Base-by-base conservation (phyloP, 768 basidiomycete genomes). In the Tulasnella sp. region DNA sequence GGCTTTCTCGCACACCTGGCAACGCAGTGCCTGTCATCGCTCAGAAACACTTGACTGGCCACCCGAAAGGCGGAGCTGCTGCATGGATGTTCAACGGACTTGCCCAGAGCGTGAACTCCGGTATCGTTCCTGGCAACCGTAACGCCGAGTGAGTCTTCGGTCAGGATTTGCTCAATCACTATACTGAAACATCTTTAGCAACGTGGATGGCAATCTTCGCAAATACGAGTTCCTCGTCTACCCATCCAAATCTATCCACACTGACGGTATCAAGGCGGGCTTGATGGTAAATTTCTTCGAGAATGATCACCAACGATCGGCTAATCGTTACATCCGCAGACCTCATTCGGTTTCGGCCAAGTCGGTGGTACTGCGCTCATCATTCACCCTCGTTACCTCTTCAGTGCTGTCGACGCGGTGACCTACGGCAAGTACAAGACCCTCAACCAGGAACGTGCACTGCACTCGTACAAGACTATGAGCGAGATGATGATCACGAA, bases 31-130 rank as follows among this genome's bases (percentile, higher is more conserved):
- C 96, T 4, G 82, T 96, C 65, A 85, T 98, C 69, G 91, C 96
- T 2, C 96, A 98, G 71, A 99, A 99, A 78, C 90, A 86, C 69
- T 76, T 99, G 49, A 84, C 94, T 29, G 96, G 96, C 60, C 94
- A 99, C 68, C 84, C 94, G 9, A 99, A 99, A 76, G 96, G 96
- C 69, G 96, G 94, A 60, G 89, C 96, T n/a, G 94, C 94, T 54
- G 87, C 92, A 1, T 97, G 92, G 94, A 89, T 92, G 72, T 80
- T 96, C 77, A 84, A 82, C 64, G 96, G 96, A 63, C 75, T 98
- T 55, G 70, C 91, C 54, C 92, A 99, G 69, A 81, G 82, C 9
- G 77, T 99, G 60, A 76, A 74, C 61, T 81, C 82, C 42, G 96
- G 93, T 51, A 77, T 94, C 61, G 76, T 99, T 62, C 93, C 96